These are phyloP conservation scores for Pogostemon cablin DNA, from an alignment of 257 asterid genomes.

Conservation along the genomic window DNA sequence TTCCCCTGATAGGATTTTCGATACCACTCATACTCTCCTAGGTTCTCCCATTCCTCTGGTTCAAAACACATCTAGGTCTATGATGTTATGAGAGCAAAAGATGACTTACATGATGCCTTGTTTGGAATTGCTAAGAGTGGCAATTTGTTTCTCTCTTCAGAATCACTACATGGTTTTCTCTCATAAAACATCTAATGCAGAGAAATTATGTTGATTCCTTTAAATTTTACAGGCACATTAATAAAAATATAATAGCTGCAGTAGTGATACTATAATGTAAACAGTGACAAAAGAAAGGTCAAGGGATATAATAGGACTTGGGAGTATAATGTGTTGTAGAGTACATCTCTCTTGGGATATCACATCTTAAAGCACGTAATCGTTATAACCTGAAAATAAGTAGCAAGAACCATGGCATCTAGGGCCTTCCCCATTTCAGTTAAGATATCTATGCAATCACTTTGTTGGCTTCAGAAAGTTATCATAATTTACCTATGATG, in stretches of 20 bases:
- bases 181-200: background rate
- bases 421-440: background rate
- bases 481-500: constrained; percentile 5
- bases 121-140: background rate
- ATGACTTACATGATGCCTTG: background rate
- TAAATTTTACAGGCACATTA: background rate
- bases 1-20: background rate
- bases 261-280: background rate
- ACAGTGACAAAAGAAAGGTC: background rate
- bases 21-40: constrained; percentile 16
- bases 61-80: background rate
- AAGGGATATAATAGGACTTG: background rate
- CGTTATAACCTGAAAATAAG: background rate
- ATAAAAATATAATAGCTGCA: background rate
- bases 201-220: background rate
- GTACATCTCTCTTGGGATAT: background rate
- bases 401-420: constrained; percentile 9
- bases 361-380: constrained; percentile 1
- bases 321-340: background rate
- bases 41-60: constrained; percentile 7
- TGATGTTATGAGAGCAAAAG: background rate
- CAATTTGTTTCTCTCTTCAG: background rate
- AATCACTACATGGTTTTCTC: background rate
- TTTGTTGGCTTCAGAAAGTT: background rate
- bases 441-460: background rate